These are phyloP conservation scores for Melanopsichium pennsylvanicum DNA, from an alignment of 1,284 basidiomycete species.

Conservation along the genomic window DNA sequence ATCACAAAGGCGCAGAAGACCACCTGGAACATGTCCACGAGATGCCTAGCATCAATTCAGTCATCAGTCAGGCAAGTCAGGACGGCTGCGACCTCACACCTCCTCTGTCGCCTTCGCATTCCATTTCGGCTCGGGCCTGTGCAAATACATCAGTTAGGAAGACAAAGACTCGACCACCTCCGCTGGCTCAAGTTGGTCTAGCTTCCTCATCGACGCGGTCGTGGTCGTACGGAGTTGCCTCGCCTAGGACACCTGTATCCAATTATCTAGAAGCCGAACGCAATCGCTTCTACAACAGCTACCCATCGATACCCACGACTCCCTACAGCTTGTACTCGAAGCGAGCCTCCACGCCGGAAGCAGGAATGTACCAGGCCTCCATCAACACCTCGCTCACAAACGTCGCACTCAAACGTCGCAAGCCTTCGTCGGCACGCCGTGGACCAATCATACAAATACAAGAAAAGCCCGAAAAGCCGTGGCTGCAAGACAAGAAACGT, in stretches of 20 bases:
- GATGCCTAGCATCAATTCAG: neutral
- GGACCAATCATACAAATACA: neutral
- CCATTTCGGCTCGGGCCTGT: neutral
- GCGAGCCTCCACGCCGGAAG: neutral
- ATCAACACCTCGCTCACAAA: slow-evolving; percentile 1
- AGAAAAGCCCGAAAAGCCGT: slow-evolving; percentile 25
- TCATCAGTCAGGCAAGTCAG: neutral
- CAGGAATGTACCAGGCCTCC: slow-evolving; percentile 12
- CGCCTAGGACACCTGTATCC: neutral
- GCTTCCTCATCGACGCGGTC: neutral
- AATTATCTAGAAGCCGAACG: neutral
- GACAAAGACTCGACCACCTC: no score
- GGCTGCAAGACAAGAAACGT: slow-evolving; percentile 30
- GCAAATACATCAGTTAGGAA: no score
- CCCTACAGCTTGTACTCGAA: no score
- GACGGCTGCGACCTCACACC: neutral
- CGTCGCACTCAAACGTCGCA: slow-evolving; percentile 13
- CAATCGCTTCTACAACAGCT: neutral
- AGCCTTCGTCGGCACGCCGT: slow-evolving; percentile 3
- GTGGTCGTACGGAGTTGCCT: neutral
- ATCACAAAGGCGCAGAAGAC: neutral
- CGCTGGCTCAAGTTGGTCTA: no score
- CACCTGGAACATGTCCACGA: neutral
- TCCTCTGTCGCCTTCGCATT: neutral
- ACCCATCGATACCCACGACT: neutral